A percentile compares a stretch with the other conserved stretches of the same genome.
These are phyloP conservation scores for Colletotrichum sp. DNA, from an alignment of 2,329 filamentous ascomycete species.

Conservation along the genomic window DNA sequence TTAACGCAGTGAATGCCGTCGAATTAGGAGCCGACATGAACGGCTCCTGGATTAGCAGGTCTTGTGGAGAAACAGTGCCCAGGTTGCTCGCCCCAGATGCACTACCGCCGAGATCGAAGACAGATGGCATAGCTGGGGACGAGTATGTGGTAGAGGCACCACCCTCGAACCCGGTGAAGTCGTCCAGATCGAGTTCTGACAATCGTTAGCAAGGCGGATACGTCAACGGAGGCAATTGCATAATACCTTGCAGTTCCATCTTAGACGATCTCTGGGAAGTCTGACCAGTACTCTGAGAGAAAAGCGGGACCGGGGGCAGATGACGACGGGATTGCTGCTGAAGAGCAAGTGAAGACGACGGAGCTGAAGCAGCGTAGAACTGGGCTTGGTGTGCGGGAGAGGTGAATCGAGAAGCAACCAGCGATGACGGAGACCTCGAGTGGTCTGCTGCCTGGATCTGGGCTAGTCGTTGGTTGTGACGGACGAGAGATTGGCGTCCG, in stretches of 20 bases:
- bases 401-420: slow-evolving; percentile 64
- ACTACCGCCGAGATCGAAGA: slow-evolving; percentile 56
- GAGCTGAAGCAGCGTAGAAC: slow-evolving; percentile 72
- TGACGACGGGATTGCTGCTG: slow-evolving; percentile 54
- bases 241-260: slow-evolving; percentile 64
- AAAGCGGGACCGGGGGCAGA: slow-evolving; percentile 75
- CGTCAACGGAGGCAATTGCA: slow-evolving; percentile 15
- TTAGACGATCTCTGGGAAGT: slow-evolving; percentile 47
- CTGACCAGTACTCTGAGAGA: slow-evolving; percentile 64
- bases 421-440: slow-evolving; percentile 56
- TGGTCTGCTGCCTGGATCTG: slow-evolving; percentile 65
- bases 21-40: slow-evolving; percentile 82
- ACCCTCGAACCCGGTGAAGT: slow-evolving; percentile 62
- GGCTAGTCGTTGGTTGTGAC: slow-evolving; percentile 63
- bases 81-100: slow-evolving; percentile 58
- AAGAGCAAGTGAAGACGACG: slow-evolving; percentile 63
- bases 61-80: slow-evolving; percentile 83
- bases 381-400: slow-evolving; percentile 44
- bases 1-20: slow-evolving; percentile 80
- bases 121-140: slow-evolving; percentile 54
- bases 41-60: slow-evolving; percentile 73
- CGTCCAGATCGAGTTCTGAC: slow-evolving; percentile 54
- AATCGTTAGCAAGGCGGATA: neutral
- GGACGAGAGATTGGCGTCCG: slow-evolving; percentile 31
- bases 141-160: slow-evolving; percentile 55